Base-by-base conservation (phyloP, 441 rosid species). In the Adansonia rubrostipa region DNA sequence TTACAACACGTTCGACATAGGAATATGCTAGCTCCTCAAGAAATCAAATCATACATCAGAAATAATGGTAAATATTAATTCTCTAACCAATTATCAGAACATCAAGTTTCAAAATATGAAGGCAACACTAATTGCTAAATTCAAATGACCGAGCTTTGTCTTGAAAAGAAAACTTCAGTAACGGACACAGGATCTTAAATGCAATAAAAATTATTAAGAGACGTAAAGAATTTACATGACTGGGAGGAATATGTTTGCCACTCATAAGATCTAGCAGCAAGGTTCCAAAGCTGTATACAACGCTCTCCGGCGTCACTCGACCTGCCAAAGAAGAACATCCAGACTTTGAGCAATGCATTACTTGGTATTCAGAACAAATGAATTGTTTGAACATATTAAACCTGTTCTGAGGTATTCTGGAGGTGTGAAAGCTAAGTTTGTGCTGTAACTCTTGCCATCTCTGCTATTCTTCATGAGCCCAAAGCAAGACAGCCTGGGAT, bases 381-480 rank as follows among this genome's bases (percentile, higher is more conserved):
- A 77, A 56, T 9, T 28, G 15, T 7, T 62, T 53, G 11, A 53
- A 76, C 28, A 19, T 13, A 47, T 13, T 65, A 42, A 86, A 93
- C 99, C 98, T 0, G 97, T 94, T 88, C 97, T 88, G 80, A 94
- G 78, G 88, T 94, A 96, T 86, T 96, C 99, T 0, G 99, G 98
- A 66, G 98, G 99, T 79, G 99, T 94, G 83, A 93, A 96, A 40
- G 98, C 99, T 84, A 96, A 86, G 86, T 96, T 96, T 24, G 98
- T 96, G 71, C 98, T 94, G 75, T 94, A 96, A 83, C 99, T 96
- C 89, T 93, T 94, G 22, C 99, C 99, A 73, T 96, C 97, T 80
- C 97, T 79, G 79, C 99, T 94, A 83, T 96, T 96, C 87, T 94
- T 96, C 98, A 94, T 93, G 10, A 96, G 93, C 62, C 99, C 99